Percentiles rank a stretch among this genome's conserved stretches.
These are phyloP conservation scores for Cercospora canescens DNA, from an alignment of 2,329 filamentous ascomycete genomes.

Conservation along the genomic window DNA sequence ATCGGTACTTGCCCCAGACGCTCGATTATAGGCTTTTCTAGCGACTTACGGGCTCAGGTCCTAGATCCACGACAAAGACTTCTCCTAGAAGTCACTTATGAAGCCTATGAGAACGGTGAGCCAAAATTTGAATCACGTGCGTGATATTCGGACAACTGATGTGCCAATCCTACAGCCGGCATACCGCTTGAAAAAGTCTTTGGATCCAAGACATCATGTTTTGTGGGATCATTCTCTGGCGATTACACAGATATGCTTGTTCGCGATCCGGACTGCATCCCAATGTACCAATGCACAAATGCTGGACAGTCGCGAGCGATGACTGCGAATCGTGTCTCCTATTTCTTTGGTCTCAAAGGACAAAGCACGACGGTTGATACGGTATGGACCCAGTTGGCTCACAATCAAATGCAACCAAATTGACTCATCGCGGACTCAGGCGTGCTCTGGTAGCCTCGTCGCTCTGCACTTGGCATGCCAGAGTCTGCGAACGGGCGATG, in stretches of 20 bases:
- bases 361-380: slow-evolving; percentile 20
- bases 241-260: slow-evolving; percentile 43
- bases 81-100: slow-evolving; percentile 22
- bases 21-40: too few relatives aligned
- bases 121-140: not conserved
- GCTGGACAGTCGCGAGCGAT: slow-evolving; percentile 15
- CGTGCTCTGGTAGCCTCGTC: not conserved
- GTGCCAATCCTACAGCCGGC: not conserved
- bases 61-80: slow-evolving; percentile 29
- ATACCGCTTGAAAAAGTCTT: not conserved
- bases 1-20: too few relatives aligned
- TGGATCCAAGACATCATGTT: slow-evolving; percentile 11
- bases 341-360: slow-evolving; percentile 18
- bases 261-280: slow-evolving; percentile 3
- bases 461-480: not conserved
- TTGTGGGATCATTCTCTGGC: not conserved
- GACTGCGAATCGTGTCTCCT: slow-evolving; percentile 23
- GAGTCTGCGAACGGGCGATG: not conserved
- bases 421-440: not conserved
- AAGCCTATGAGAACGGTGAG: slow-evolving; percentile 20
- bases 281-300: slow-evolving; percentile 3
- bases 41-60: not conserved
- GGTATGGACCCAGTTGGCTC: not conserved
- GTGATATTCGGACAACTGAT: not conserved
- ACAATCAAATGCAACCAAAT: too few relatives aligned